Evolutionary conservation across 73 alveolate genomes (phyloP), one percentile per base, ranked within the genome.

Genomic region (Paramecium caudatum): DNA sequence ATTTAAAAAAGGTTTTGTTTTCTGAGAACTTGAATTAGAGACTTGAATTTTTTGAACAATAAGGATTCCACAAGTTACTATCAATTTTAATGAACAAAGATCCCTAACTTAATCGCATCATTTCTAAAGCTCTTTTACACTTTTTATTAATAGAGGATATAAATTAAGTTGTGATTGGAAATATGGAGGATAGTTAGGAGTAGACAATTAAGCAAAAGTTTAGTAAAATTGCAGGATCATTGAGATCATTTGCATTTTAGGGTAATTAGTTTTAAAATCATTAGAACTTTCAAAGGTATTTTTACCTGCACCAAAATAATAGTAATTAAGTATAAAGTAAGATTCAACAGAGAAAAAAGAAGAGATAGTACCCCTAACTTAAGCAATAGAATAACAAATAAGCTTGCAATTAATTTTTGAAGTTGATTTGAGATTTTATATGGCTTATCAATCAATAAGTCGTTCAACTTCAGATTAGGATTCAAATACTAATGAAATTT

Each of bases 11-110:
- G 88, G 65, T 74, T 23, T 74, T 74, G 43, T 74, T 74, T 43
- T 74, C 88, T 12, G 88, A 74, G 62, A 74, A 37, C 10, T 47
- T 74, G 68, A 74, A 74, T 74, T 74, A 37, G 16, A 74, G 65
- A 34, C 19, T 74, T 74, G 88, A 74, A 45, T 74, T 74, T 45
- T 74, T 74, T 45, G 88, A 74, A 74, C 43, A 74, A 74, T 74
- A 74, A 74, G 88, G 88, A 45, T 74, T 74, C 65, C 62, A 45
- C 62, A 74, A 45, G 23, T 74, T 74, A 15, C 68, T 74, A 3
- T 45, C 62, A 37, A 74, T 74, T 0, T 39, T 74, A 9, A 19
- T 74, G 62, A 74, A 30, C 12, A 74, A 43, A 25, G 88, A 74
- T 45, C 88, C 88, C 1, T 21, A 74, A 74, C 45, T 74, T 9